A percentile compares a stretch with the other conserved stretches of the same genome.
These are phyloP conservation scores for Paraleonurus japonicus DNA, from an alignment of 257 asterid genomes.

Conservation along the genomic window DNA sequence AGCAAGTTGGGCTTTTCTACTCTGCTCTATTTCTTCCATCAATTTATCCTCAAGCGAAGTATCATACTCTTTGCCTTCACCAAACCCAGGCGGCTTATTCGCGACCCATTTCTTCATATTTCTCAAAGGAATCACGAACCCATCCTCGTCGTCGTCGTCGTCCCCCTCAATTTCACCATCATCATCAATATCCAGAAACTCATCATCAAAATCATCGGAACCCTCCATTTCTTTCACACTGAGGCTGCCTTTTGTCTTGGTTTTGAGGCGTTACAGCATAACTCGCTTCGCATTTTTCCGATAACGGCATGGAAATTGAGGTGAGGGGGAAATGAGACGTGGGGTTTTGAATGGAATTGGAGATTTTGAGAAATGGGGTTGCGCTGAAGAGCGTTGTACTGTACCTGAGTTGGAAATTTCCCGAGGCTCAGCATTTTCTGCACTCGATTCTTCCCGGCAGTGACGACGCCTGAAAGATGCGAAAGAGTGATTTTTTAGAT, in stretches of 20 bases:
- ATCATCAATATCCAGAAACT: constrained; percentile 35
- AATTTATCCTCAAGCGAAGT: constrained; percentile 85
- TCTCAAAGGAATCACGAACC: constrained; percentile 47
- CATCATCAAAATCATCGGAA: constrained; percentile 40
- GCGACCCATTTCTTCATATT: constrained; percentile 72
- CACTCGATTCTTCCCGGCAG: background rate
- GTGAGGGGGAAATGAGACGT: constrained; percentile 31
- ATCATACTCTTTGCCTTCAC: constrained; percentile 87
- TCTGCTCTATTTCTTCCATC: constrained; percentile 82
- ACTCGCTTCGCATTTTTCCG: constrained; percentile 32
- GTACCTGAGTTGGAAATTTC: constrained; percentile 42
- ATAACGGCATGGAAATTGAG: constrained; percentile 19
- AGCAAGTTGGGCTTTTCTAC: constrained; percentile 77
- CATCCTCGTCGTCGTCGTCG: constrained; percentile 55
- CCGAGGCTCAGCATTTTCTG: constrained; percentile 53
- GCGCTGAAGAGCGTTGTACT: constrained; percentile 21
- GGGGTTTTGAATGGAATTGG: constrained; percentile 39
- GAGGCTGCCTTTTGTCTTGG: constrained; percentile 32
- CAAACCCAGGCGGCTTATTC: constrained; percentile 83
- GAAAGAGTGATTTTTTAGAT: background rate
- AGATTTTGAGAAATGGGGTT: constrained; percentile 32
- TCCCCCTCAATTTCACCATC: constrained; percentile 31
- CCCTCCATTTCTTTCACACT: constrained; percentile 39
- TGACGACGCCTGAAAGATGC: background rate
- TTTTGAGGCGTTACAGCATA: constrained; percentile 38